Base-by-base conservation (phyloP, 2,329 filamentous ascomycete genomes). In the Leptographium wingfieldii region DNA sequence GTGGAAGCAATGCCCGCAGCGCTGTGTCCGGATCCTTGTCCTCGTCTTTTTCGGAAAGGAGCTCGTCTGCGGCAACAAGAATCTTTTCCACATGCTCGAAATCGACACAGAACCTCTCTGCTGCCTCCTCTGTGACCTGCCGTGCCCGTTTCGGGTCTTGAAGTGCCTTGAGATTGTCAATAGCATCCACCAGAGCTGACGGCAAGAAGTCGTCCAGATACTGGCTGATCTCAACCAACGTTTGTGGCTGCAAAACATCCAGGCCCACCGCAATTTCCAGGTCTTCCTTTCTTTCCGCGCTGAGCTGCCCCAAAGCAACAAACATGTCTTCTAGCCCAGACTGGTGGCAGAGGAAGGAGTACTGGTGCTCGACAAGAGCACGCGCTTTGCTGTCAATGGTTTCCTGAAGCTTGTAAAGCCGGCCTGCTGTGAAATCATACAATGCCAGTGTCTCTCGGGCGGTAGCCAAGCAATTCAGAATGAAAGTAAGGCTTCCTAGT, bases 101-200 rank as follows among this genome's bases (percentile, higher is more conserved):
- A 67, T 94, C 88, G 38, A 81, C 79, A 65, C 91, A 95, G 73
- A 99, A 99, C 58, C 76, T 80, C 66, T 90, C 85, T 0, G 91
- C 88, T 0, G 92, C 92, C 64, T 88, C 83, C 66, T 95, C 89
- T 0, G 90, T 94, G 56, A 96, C 82, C 55, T 85, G 78, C 55
- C 89, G 82, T 16, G 87, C 86, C 60, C 95, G 74, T 12, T 78
- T 79, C 1, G 87, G 82, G 67, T 89, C 88, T 63, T 87, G 84
- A 1, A 99, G 74, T 51, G 82, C 77, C 64, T 86, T 86, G 31
- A 97, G 72, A 62, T 90, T 89, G 57, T 94, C 88, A 66, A 89
- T 84, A 3, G 92, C 92, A 69, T 99, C 94, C 78, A 96, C 92
- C 35, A 96, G 79, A 3, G 92, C 94, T 1, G 90, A 95, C 0